These are phyloP conservation scores for Candida fluviatilis DNA, from an alignment of 805 yeast genomes.

Conservation along the genomic window DNA sequence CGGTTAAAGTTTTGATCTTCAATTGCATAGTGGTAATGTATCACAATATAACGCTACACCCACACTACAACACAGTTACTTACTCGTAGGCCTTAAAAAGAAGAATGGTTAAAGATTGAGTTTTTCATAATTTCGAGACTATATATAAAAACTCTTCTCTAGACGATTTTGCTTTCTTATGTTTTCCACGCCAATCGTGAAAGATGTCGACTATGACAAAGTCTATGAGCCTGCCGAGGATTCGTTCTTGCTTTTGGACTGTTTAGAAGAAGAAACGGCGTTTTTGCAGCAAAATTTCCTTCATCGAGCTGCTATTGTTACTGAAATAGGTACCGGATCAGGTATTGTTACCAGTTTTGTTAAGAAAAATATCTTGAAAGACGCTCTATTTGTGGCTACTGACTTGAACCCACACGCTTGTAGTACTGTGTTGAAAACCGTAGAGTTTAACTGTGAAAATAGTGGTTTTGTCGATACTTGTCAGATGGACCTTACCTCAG, in stretches of 20 bases:
- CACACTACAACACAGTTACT: no score
- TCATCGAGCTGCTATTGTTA: conserved; percentile 29
- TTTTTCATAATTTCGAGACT: no score
- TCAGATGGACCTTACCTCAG: conserved; percentile 57
- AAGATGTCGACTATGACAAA: conserved; percentile 53
- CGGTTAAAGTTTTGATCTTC: conserved; percentile 74
- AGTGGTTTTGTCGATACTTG: conserved; percentile 17
- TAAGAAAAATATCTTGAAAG: conserved; percentile 50
- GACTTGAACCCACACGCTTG: conserved; percentile 85
- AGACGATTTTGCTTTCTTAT: conserved; percentile 34
- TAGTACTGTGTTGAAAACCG: conserved; percentile 28
- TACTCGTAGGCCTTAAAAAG: no score
- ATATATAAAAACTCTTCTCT: no score
- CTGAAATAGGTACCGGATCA: conserved; percentile 90
- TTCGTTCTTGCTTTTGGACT: conserved; percentile 77
- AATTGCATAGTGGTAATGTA: conserved; percentile 50
- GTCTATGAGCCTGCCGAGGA: conserved; percentile 97
- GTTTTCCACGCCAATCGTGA: conserved; percentile 75
- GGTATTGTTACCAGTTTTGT: conserved; percentile 84
- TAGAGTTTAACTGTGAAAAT: conserved; percentile 14
- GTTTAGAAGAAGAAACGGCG: conserved; percentile 58
- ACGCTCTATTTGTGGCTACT: conserved; percentile 57
- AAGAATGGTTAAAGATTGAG: no score
- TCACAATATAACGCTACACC: not conserved
- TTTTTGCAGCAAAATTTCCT: conserved; percentile 22